These are phyloP conservation scores for Amauroascus verrucosus DNA, from an alignment of 2,329 filamentous ascomycete species.

Conservation along the genomic window DNA sequence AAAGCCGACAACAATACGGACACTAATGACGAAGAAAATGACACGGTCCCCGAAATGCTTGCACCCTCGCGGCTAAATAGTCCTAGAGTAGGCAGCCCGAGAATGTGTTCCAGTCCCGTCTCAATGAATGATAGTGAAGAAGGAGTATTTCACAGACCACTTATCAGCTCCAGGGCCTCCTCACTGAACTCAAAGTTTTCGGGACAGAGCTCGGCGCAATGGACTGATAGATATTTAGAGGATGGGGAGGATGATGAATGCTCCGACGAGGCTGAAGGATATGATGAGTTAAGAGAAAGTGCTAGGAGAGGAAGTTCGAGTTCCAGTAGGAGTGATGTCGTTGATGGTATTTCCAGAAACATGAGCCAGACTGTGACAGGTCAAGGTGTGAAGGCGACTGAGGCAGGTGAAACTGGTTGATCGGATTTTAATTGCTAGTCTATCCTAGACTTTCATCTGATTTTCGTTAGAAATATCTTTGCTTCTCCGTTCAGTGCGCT, in stretches of 20 bases:
- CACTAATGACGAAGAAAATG: conserved; percentile 3
- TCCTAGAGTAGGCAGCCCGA: conserved; percentile 3
- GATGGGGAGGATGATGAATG: conserved; percentile 13
- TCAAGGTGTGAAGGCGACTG: background rate
- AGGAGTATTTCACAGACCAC: background rate
- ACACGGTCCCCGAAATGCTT: conserved; percentile 9
- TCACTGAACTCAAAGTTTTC: conserved; percentile 15
- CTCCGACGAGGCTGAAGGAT: conserved; percentile 9
- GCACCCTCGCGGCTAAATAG: background rate
- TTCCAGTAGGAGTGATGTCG: background rate
- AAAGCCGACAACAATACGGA: background rate
- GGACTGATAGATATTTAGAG: conserved; percentile 18
- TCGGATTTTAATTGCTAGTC: background rate
- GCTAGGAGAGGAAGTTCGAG: background rate
- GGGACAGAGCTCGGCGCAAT: conserved; percentile 14
- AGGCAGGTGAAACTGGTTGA: background rate
- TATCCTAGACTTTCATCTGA: background rate
- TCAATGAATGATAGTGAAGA: background rate
- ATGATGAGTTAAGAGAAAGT: background rate
- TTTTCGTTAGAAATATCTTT: background rate
- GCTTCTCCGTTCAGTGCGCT: background rate
- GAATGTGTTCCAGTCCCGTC: conserved; percentile 1
- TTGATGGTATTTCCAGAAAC: background rate
- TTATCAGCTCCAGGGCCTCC: conserved; percentile 3
- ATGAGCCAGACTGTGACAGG: background rate